Conservation (phyloP, 2,329 filamentous ascomycete genomes). For the Ophiostoma novo-ulmi region DNA sequence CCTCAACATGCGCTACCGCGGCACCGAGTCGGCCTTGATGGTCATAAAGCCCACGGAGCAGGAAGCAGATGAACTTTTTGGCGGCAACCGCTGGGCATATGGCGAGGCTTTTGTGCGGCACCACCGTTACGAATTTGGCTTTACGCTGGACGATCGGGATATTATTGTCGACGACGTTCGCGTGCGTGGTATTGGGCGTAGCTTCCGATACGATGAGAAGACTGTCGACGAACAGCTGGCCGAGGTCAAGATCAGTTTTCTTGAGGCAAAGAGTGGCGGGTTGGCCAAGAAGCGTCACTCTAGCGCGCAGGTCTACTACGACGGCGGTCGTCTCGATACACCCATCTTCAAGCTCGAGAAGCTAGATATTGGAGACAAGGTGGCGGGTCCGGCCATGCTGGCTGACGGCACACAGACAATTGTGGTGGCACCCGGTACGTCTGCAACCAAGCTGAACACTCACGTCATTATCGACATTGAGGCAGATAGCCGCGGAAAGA, state of each 20-base stretch:
- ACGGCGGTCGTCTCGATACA: constrained; percentile 70
- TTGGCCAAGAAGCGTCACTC: constrained; percentile 52
- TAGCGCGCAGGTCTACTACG: constrained; percentile 73
- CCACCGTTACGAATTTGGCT: constrained; percentile 89
- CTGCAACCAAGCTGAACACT: constrained; percentile 73
- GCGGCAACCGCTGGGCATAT: constrained; percentile 71
- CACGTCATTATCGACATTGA: constrained; percentile 85
- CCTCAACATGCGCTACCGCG: constrained; percentile 86
- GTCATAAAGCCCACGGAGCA: constrained; percentile 66
- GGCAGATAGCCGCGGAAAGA: constrained; percentile 33
- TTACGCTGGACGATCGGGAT: constrained; percentile 76
- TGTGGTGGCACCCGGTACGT: constrained; percentile 73
- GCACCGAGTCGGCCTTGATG: constrained; percentile 89
- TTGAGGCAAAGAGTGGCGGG: constrained; percentile 39
- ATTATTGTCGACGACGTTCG: constrained; percentile 70
- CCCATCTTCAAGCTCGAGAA: constrained; percentile 78
- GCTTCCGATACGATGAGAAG: constrained; percentile 71
- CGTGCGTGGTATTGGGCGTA: constrained; percentile 80
- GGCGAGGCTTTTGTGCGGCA: constrained; percentile 78
- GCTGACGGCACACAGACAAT: constrained; percentile 89
- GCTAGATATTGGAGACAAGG: constrained; percentile 63
- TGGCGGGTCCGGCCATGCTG: constrained; percentile 77
- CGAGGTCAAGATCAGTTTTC: constrained; percentile 56
- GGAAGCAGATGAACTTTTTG: constrained; percentile 55
- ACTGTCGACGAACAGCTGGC: constrained; percentile 81